Base-by-base conservation (phyloP, 805 yeast genomes). In the Candida incommunis region DNA sequence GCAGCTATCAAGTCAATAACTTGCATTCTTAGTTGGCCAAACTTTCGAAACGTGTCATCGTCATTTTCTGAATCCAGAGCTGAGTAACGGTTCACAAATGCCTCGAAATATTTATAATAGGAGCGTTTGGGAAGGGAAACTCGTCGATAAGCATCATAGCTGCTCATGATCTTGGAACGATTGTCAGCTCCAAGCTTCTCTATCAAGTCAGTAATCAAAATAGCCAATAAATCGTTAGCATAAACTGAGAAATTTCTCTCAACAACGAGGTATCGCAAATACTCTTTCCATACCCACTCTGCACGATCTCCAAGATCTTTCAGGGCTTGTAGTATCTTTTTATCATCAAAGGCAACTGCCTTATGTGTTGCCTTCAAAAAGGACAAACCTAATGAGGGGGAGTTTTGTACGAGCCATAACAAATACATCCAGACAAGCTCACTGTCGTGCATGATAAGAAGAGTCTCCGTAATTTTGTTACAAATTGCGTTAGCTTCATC, bases 381-480 rank as follows among this genome's bases (percentile, higher is more conserved):
- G 25, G 48, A 47, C 5, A 63, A 45, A 1, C 66, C 68, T 4
- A 46, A 49, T 41, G 47, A 43, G 1, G 66, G 57, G 27, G 52
- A 49, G 23, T 49, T 42, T 41, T 55, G 46, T 23, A 53, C 53
- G 18, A 63, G 49, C 67, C 67, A 63, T 5, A 57, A 29, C 1
- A 66, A 66, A 43, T 61, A 64, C 23, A 61, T 59, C 61, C 60
- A 57, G 15, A 62, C 62, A 4, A 61, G 43, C 15, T 52, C 53
- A 41, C 48, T 46, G 29, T 62, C 57, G 11, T 47, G 45, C 7
- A 31, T 11, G 18, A 11, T 31, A 18, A 58, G 41, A 4, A 56
- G 51, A 41, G 55, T 48, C 18, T 52, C 58, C 24, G 48, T 42
- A 53, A 59, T 48, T 40, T 51, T 53, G n/a, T 7, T 2, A 42